These are phyloP conservation scores for Penicillium ochrochloron DNA, from an alignment of 495 filamentous ascomycete species.

Conservation along the genomic window DNA sequence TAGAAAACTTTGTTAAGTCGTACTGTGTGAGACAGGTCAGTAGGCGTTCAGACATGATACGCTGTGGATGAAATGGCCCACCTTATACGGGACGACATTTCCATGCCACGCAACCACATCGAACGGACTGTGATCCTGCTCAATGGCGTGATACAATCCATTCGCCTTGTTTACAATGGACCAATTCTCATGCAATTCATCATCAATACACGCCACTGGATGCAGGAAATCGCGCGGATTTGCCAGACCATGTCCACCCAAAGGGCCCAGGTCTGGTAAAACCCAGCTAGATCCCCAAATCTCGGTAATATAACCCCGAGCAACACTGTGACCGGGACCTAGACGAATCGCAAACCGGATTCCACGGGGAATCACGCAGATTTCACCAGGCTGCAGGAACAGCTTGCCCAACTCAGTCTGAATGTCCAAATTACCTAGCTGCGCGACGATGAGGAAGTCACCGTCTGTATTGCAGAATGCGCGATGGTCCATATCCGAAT, in stretches of 20 bases:
- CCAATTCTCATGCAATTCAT: slow-evolving; percentile 41
- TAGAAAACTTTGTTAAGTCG: slow-evolving; percentile 48
- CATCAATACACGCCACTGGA: slow-evolving; percentile 47
- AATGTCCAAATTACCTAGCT: slow-evolving; percentile 47
- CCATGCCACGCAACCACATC: slow-evolving; percentile 51
- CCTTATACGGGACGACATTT: slow-evolving; percentile 50
- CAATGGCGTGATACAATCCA: slow-evolving; percentile 40
- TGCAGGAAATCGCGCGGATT: slow-evolving; percentile 49
- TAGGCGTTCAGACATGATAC: neutral
- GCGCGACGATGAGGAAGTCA: slow-evolving; percentile 47
- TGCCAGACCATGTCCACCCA: slow-evolving; percentile 45
- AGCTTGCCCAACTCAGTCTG: slow-evolving; percentile 48
- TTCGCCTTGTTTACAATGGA: slow-evolving; percentile 45
- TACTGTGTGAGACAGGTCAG: slow-evolving; percentile 26
- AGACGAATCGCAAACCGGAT: slow-evolving; percentile 40
- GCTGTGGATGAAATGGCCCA: slow-evolving; percentile 6
- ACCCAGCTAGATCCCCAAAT: slow-evolving; percentile 47
- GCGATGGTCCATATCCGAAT: slow-evolving; percentile 26
- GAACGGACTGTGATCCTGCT: slow-evolving; percentile 48
- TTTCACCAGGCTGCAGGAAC: slow-evolving; percentile 48
- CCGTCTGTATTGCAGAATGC: slow-evolving; percentile 50
- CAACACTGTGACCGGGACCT: slow-evolving; percentile 23
- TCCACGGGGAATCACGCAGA: slow-evolving; percentile 47
- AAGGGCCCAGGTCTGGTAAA: slow-evolving; percentile 45
- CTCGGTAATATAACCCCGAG: slow-evolving; percentile 47